Percentiles rank a stretch among this genome's conserved stretches.
Conservation (phyloP, 208 protist genomes). For the Acanthamoeba healyi region DNA sequence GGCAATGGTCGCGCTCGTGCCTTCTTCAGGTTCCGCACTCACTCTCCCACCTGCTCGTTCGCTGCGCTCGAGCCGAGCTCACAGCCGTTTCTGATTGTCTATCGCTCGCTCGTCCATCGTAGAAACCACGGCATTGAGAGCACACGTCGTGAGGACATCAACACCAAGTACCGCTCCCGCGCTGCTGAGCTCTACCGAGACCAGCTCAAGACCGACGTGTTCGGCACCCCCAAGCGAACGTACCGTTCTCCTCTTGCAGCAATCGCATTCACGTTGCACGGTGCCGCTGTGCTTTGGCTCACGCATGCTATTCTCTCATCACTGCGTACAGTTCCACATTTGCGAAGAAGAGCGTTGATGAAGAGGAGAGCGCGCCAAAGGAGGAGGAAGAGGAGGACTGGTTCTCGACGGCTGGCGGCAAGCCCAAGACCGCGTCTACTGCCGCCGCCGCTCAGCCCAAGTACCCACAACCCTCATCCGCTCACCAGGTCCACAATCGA, state of each 20-base stretch:
- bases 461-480: no score
- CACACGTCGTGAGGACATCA: constrained; percentile 29
- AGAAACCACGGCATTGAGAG: constrained; percentile 71
- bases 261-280: background rate
- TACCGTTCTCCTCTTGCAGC: background rate
- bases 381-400: constrained; percentile 30
- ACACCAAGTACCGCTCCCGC: constrained; percentile 66
- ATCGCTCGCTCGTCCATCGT: background rate
- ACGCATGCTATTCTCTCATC: background rate
- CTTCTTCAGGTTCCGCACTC: constrained; percentile 28
- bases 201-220: constrained; percentile 58
- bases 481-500: no score
- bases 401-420: constrained; percentile 10
- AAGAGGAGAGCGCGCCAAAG: background rate
- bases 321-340: background rate
- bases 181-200: constrained; percentile 74
- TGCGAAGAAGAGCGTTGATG: constrained; percentile 11
- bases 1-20: constrained; percentile 50
- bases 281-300: background rate
- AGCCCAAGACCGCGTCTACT: background rate
- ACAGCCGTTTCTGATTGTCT: no score
- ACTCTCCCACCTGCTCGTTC: background rate
- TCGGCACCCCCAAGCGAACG: constrained; percentile 70
- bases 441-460: background rate
- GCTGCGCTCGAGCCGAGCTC: no score